Base-by-base conservation (phyloP, 1,139 yeast species). In the Debaryomycetaceae sp. region DNA sequence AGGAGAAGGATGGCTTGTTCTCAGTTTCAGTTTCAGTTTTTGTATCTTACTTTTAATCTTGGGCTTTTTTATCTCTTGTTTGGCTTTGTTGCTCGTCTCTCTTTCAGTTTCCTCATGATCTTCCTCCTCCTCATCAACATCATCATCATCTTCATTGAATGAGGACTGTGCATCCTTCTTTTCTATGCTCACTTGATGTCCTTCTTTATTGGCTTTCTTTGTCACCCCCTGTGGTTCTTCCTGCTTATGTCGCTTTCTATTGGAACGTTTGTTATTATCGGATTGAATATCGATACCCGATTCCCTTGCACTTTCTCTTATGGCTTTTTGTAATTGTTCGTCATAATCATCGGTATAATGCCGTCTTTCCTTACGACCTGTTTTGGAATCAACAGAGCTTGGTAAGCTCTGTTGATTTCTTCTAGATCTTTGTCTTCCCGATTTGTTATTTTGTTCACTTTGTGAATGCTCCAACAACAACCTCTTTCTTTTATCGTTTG, bases 221-320 rank as follows among this genome's bases (percentile, higher is more conserved):
- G 38, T 38, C 36, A 43, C 23, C 34, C 53, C 45, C 39, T 36
- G 35, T 41, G 48, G 34, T 39, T 51, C 45, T 39, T 38, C 42
- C 63, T 5, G 63, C 62, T 39, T 66, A 54, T 73, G 80, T 38
- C 41, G 40, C 42, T 42, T 48, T 41, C 14, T 46, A 48, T 23
- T 43, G 20, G 31, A n/a, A 39, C 34, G 8, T 33, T 42, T 39
- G 34, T 39, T 37, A 29, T 29, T 39, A 20, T 50, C 49, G 13
- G 46, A 49, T 5, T 50, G 48, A 34, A 47, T 39, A 22, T 39
- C 42, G 31, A 57, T 45, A 5, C 64, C 65, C 23, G 60, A 60
- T 48, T 71, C 77, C 50, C 78, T 76, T 9, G 84, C 87, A 52
- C 87, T 80, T 60, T 84, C 91, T 53, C 85, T 81, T 38, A 85